These are phyloP conservation scores for Apiotrichum veenhuisii DNA, from an alignment of 1,284 basidiomycete genomes.

Conservation along the genomic window DNA sequence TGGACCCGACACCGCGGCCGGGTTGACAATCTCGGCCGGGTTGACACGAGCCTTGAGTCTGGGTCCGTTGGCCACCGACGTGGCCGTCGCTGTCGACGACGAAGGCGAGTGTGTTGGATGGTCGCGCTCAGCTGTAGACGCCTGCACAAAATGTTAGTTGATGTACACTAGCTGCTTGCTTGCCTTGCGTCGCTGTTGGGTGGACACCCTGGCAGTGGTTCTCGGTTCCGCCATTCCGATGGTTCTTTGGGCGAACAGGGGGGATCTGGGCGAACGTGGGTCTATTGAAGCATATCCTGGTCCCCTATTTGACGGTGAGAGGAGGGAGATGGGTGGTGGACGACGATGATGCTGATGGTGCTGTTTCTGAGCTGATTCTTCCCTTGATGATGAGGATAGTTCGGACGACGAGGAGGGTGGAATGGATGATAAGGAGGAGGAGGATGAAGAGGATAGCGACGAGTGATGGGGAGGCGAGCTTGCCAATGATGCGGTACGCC, in stretches of 20 bases:
- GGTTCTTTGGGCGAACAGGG: background rate
- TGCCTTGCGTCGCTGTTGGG: background rate
- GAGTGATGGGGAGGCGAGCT: no score
- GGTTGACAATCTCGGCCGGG: slow-evolving; percentile 13
- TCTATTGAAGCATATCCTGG: background rate
- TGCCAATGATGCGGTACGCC: no score
- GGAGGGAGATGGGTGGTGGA: background rate
- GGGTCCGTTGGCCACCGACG: slow-evolving; percentile 21
- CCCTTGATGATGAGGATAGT: no score
- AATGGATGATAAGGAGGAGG: no score
- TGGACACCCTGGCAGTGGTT: background rate
- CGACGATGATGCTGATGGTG: background rate
- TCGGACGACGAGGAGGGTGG: no score
- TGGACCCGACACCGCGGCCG: background rate
- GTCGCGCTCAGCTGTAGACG: background rate
- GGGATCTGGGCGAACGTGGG: background rate
- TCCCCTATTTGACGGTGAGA: background rate
- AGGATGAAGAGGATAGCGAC: no score
- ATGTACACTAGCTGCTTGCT: background rate
- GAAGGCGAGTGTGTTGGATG: slow-evolving; percentile 4
- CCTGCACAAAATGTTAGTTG: background rate
- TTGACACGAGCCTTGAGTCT: slow-evolving; percentile 26
- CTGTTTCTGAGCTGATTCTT: background rate
- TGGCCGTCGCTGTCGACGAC: slow-evolving; percentile 13
- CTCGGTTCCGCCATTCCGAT: background rate